A percentile compares a stretch with the other conserved stretches of the same genome.
phyloP scores from a whole-genome alignment of 805 yeast species.

The Ogataea corticis region DNA sequence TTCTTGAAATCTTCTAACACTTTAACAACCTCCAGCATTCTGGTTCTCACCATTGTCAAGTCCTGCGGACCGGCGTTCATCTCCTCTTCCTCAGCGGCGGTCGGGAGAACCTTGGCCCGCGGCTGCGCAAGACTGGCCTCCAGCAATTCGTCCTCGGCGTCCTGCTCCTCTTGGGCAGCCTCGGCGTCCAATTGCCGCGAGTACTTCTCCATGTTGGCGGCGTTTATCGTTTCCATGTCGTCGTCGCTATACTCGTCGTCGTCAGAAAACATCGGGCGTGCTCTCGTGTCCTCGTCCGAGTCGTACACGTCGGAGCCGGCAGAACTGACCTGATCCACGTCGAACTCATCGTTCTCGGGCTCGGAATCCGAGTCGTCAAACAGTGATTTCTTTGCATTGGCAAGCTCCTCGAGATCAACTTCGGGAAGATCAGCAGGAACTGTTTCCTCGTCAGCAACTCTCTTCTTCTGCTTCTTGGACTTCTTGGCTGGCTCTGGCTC shows the following conservation, averaged over 20 bases:
- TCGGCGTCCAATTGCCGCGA: constrained; percentile 65
- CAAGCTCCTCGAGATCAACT: constrained; percentile 65
- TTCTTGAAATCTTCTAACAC: constrained; percentile 88
- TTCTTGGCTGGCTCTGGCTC: constrained; percentile 28
- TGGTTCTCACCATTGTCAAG: constrained; percentile 78
- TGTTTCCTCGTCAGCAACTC: constrained; percentile 38
- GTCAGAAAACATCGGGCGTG: constrained; percentile 79
- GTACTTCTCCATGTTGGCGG: constrained; percentile 79
- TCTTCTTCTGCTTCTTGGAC: constrained; percentile 28
- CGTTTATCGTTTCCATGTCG: constrained; percentile 71
- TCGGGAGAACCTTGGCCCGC: constrained; percentile 74
- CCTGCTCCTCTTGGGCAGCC: constrained; percentile 58
- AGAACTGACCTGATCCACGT: constrained; percentile 37
- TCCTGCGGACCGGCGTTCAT: constrained; percentile 62
- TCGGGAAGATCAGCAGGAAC: constrained; percentile 55
- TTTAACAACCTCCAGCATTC: constrained; percentile 94
- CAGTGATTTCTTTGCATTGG: constrained; percentile 69
- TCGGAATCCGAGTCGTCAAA: constrained; percentile 76
- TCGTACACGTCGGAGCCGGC: constrained; percentile 49
- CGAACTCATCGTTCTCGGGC: constrained; percentile 44
- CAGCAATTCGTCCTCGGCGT: constrained; percentile 60
- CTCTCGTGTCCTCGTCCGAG: constrained; percentile 62
- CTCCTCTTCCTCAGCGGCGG: constrained; percentile 62
- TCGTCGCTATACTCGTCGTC: constrained; percentile 65
- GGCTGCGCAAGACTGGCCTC: constrained; percentile 64